Conservation (phyloP, 768 basidiomycete species). For the Boletus pseudo-olivaceus region DNA sequence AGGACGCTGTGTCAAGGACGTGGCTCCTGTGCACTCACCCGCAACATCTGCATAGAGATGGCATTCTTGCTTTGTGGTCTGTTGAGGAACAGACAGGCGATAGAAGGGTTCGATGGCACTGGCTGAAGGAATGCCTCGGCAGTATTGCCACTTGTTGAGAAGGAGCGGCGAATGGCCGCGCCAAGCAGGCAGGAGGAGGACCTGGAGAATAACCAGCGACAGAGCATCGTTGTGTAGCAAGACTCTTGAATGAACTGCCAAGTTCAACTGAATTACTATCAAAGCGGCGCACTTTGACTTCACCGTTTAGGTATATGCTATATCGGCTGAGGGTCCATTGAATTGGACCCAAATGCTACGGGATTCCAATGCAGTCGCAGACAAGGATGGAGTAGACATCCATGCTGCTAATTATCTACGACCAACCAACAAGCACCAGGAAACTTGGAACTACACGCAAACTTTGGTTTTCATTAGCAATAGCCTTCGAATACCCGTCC, state of each 20-base stretch:
- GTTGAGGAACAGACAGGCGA: conserved; percentile 75
- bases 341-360: no score
- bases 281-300: no score
- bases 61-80: conserved; percentile 85
- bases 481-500: no score
- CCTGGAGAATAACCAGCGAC: neutral
- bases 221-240: conserved; percentile 3
- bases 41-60: conserved; percentile 69
- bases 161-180: conserved; percentile 7
- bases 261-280: neutral
- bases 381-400: no score
- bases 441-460: no score
- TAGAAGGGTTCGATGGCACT: conserved; percentile 53
- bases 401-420: no score
- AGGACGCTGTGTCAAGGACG: neutral
- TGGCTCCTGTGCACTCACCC: conserved; percentile 39
- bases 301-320: no score
- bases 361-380: no score
- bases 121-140: conserved; percentile 48
- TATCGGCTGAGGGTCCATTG: no score
- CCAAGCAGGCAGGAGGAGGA: neutral
- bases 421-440: no score
- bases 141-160: conserved; percentile 17
- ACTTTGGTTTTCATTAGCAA: no score
- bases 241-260: neutral